phyloP scores from a whole-genome alignment of 2,329 filamentous ascomycete genomes.

The Hyphodiscus sp. region DNA sequence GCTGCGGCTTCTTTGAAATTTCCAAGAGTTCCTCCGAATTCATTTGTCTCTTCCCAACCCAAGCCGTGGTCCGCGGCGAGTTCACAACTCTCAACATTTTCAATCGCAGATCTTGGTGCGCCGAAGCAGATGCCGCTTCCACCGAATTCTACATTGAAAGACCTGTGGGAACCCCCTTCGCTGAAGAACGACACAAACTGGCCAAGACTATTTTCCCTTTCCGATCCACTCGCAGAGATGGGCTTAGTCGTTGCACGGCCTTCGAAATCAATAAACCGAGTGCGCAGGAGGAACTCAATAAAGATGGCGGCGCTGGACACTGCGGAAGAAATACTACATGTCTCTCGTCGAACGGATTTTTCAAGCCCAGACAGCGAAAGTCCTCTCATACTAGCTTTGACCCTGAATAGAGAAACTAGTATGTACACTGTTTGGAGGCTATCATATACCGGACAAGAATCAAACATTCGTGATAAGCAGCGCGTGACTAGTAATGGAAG shows the following conservation, averaged over 20 bases:
- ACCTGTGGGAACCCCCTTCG: conserved; percentile 49
- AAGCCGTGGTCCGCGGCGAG: conserved; percentile 43
- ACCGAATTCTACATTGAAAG: conserved; percentile 48
- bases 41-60: conserved; percentile 68
- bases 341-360: conserved; percentile 60
- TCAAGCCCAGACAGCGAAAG: conserved; percentile 32
- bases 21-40: conserved; percentile 67
- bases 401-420: conserved; percentile 68
- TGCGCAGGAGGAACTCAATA: conserved; percentile 35
- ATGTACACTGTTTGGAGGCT: conserved; percentile 82
- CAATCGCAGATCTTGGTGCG: conserved; percentile 48
- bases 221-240: conserved; percentile 78
- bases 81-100: conserved; percentile 48
- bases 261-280: conserved; percentile 33
- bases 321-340: conserved; percentile 76
- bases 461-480: conserved; percentile 35
- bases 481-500: conserved; percentile 20
- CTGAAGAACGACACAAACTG: conserved; percentile 53
- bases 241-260: conserved; percentile 68
- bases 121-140: conserved; percentile 48
- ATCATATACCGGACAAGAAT: conserved; percentile 65
- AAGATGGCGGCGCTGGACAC: conserved; percentile 58
- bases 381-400: conserved; percentile 68
- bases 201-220: conserved; percentile 75
- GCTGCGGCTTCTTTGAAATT: conserved; percentile 49